These are phyloP conservation scores for Rhodotorula paludigena DNA, from an alignment of 768 basidiomycete species.

Conservation along the genomic window DNA sequence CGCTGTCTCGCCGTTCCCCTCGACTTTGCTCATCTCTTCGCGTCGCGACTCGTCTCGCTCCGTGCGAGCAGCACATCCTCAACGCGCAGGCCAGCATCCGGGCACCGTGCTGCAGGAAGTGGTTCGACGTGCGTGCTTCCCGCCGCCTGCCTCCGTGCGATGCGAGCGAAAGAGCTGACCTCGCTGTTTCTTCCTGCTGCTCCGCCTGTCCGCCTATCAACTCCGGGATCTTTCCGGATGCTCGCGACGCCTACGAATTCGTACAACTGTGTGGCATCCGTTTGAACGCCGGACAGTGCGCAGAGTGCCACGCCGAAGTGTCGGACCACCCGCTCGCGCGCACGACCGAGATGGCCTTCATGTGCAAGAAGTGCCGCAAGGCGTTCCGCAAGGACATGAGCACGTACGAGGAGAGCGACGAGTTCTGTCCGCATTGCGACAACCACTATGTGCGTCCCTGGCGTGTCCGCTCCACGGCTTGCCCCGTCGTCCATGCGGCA, in stretches of 20 bases:
- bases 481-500: background rate
- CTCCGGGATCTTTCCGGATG: too few species aligned
- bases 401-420: conserved; percentile 89
- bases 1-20: background rate
- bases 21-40: background rate
- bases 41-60: background rate
- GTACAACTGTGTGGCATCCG: background rate
- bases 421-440: conserved; percentile 96
- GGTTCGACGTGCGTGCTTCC: conserved; percentile 70
- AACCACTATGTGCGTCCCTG: conserved; percentile 81
- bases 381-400: conserved; percentile 94
- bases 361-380: conserved; percentile 88
- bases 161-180: background rate
- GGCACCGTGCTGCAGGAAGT: conserved; percentile 93
- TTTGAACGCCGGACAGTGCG: conserved; percentile 55
- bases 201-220: background rate
- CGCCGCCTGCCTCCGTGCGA: background rate
- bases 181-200: background rate
- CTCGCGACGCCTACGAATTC: too few species aligned
- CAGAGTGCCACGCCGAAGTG: conserved; percentile 85
- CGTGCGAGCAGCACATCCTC: conserved; percentile 71
- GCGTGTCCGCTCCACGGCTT: background rate
- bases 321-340: conserved; percentile 67
- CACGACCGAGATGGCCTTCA: conserved; percentile 76
- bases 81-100: conserved; percentile 95